Evolutionary conservation across 2,329 filamentous ascomycete genomes (phyloP).

Genomic region (Phaeosphaeriaceae sp.): DNA sequence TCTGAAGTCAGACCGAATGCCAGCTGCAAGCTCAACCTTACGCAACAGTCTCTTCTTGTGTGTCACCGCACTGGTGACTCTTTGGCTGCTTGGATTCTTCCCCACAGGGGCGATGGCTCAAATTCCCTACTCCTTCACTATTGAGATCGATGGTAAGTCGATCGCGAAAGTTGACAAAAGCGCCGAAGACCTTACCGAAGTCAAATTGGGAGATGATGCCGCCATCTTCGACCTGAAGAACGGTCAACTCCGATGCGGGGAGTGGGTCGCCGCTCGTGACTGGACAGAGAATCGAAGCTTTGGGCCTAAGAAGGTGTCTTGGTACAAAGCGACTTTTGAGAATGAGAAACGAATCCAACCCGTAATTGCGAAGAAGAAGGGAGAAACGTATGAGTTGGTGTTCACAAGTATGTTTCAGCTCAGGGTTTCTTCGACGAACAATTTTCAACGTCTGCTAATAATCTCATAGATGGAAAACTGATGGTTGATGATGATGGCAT

Average conservation of each 20-base stretch:
- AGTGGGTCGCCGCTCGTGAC: slow-evolving; percentile 25
- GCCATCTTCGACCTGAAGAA: slow-evolving; percentile 28
- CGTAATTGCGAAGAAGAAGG: slow-evolving; percentile 24
- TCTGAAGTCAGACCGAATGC: background rate
- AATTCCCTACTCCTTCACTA: slow-evolving; percentile 25
- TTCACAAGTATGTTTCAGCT: slow-evolving; percentile 20
- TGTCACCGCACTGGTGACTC: slow-evolving; percentile 4
- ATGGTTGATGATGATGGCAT: slow-evolving; percentile 13
- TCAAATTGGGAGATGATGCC: slow-evolving; percentile 21
- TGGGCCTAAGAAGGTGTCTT: slow-evolving; percentile 26
- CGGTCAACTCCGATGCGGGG: slow-evolving; percentile 21
- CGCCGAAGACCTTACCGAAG: slow-evolving; percentile 22
- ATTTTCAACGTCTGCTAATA: background rate
- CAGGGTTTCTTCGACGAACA: background rate
- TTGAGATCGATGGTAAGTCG: slow-evolving; percentile 27
- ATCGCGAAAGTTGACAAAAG: slow-evolving; percentile 18
- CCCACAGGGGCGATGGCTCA: slow-evolving; percentile 19
- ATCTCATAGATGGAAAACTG: slow-evolving; percentile 14
- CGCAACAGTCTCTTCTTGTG: slow-evolving; percentile 2
- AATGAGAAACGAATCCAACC: slow-evolving; percentile 14
- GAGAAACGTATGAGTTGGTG: slow-evolving; percentile 17
- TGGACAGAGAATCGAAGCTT: slow-evolving; percentile 25
- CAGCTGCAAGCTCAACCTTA: background rate
- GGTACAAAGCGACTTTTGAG: slow-evolving; percentile 25
- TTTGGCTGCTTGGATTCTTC: slow-evolving; percentile 12